A percentile compares a stretch with the other conserved stretches of the same genome.
phyloP scores from a whole-genome alignment of 140 eudicot genomes.

The Flaveria floridana region DNA sequence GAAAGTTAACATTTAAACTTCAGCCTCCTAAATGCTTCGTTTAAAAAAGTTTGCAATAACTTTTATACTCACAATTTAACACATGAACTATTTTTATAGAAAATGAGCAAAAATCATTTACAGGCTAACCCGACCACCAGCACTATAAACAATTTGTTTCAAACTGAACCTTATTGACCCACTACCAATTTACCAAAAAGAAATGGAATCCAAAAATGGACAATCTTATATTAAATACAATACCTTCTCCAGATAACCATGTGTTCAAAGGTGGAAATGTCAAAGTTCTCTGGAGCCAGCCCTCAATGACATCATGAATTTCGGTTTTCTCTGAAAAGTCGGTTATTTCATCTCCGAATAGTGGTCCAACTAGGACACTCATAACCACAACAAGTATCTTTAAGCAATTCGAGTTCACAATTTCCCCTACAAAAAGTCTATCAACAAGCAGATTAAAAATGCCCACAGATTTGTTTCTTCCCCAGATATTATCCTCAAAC shows the following conservation, averaged over 20 bases:
- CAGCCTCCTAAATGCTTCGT: background rate
- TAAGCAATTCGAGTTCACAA: constrained; percentile 53
- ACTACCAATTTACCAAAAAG: background rate
- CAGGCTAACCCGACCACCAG: background rate
- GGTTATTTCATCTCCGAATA: constrained; percentile 34
- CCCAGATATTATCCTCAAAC: constrained; percentile 68
- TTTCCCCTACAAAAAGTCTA: constrained; percentile 72
- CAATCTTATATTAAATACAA: background rate
- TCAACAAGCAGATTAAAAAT: constrained; percentile 50
- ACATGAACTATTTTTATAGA: background rate
- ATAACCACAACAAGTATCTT: constrained; percentile 60
- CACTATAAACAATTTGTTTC: background rate
- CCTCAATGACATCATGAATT: constrained; percentile 41
- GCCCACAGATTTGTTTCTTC: constrained; percentile 52
- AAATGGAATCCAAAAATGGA: background rate
- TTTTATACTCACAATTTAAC: background rate
- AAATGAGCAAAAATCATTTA: background rate
- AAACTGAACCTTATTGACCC: background rate
- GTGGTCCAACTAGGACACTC: constrained; percentile 57
- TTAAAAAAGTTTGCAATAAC: background rate
- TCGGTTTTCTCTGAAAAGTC: constrained; percentile 38
- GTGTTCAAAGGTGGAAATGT: constrained; percentile 62
- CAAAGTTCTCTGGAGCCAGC: constrained; percentile 63
- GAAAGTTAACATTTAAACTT: background rate
- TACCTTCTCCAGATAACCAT: constrained; percentile 77